Evolutionary conservation across 73 alveolate species (phyloP), one percentile per base, ranked within the genome.

Genomic region (Uronychia binucleata): DNA sequence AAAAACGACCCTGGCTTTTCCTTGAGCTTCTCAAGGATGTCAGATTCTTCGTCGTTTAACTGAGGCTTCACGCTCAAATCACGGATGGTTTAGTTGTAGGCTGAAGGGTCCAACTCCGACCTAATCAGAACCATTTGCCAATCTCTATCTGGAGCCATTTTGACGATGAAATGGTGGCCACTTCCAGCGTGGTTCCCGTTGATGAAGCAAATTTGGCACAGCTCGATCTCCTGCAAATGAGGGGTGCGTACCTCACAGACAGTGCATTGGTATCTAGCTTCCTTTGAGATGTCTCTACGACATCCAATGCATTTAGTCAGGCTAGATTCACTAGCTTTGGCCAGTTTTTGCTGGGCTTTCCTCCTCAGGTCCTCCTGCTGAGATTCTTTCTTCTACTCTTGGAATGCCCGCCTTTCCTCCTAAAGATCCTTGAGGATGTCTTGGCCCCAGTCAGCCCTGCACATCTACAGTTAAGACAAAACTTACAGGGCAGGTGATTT

Each of bases 371-470:
- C 90, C 75, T 33, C 84, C 26, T 27, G 25, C 34, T 83, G 31
- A 29, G 67, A 32, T 79, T 34, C 57, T 27, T 86, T 59, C 30
- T 59, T 28, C 58, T 89, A 30, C 57, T 77, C 81, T 74, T 58
- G 75, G 34, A 30, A 83, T 0, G 35, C 30, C 57, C 60, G 75
- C 0, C 85, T 77, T 57, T 83, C 91, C 57, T 88, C 83, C 74
- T 83, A 32, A 31, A 89, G 83, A 30, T 86, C 90, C 29, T 84
- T 89, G 0, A 89, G 79, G n/a, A 87, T 92, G 79, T 89, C 85
- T 19, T 77, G 79, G 32, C 95, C 95, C 95, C 95, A 89, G 74
- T 81, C 84, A 0, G 33, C 35, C 34, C 95, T 26, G 32, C 95
- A 89, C 26, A 85, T 30, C 91, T 84, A 77, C 8, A 84, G 14